phyloP scores from a whole-genome alignment of 768 basidiomycete species.

The Rhizopogon vinicolor region DNA sequence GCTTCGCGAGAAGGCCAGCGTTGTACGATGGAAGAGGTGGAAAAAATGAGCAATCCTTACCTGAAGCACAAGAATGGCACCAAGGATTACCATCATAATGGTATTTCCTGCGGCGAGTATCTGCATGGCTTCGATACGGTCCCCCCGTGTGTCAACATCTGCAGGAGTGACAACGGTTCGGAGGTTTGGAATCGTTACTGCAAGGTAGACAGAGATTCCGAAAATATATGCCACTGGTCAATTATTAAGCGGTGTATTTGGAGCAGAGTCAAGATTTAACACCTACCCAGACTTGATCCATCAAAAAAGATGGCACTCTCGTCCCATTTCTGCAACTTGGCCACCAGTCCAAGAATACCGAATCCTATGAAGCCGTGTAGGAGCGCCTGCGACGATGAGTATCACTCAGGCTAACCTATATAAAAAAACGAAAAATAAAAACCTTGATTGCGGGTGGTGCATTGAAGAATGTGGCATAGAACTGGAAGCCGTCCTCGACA shows the following conservation, averaged over 20 bases:
- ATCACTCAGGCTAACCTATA: not conserved
- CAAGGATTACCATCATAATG: conserved; percentile 68
- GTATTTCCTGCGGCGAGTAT: conserved; percentile 85
- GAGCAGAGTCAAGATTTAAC: conserved; percentile 6
- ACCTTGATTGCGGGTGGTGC: conserved; percentile 94
- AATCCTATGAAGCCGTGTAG: conserved; percentile 83
- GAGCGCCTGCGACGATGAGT: conserved; percentile 51
- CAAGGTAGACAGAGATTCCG: conserved; percentile 72
- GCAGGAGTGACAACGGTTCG: conserved; percentile 68
- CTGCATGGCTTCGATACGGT: conserved; percentile 74
- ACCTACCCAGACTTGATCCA: conserved; percentile 77
- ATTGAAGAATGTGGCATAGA: conserved; percentile 91
- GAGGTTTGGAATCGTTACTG: conserved; percentile 75
- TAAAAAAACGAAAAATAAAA: conserved; percentile 11
- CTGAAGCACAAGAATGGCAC: conserved; percentile 66
- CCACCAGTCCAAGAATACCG: conserved; percentile 67
- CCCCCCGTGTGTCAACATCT: conserved; percentile 51
- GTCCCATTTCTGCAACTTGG: conserved; percentile 83
- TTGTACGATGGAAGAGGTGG: conserved; percentile 7
- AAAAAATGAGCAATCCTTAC: conserved; percentile 34
- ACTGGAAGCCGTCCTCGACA: conserved; percentile 75
- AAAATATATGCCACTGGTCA: conserved; percentile 68
- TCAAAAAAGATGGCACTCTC: conserved; percentile 96
- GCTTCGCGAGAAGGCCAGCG: conserved; percentile 11
- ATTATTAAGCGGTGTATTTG: conserved; percentile 9